Evolutionary conservation across 805 yeast species (phyloP).

Genomic region (Wickerhamomyces rabaulensis): DNA sequence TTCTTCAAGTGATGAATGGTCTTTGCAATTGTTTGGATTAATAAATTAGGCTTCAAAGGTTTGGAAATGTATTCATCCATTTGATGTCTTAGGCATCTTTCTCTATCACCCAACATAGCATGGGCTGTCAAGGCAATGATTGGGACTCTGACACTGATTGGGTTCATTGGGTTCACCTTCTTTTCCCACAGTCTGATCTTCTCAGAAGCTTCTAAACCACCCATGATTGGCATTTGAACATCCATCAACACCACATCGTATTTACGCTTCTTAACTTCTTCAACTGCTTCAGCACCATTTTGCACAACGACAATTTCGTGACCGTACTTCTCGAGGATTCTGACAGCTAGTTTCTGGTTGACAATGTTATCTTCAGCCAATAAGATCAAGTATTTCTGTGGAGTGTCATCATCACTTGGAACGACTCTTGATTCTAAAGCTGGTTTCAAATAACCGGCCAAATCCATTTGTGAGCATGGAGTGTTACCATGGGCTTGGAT

Average conservation of each 20-base stretch:
- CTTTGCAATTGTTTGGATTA: constrained; percentile 80
- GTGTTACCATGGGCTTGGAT: constrained; percentile 86
- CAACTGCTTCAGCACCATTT: constrained; percentile 78
- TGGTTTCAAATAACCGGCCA: constrained; percentile 79
- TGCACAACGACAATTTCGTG: constrained; percentile 82
- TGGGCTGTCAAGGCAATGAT: constrained; percentile 89
- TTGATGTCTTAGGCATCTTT: constrained; percentile 78
- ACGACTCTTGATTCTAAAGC: constrained; percentile 81
- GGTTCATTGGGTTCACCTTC: constrained; percentile 66
- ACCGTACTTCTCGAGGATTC: constrained; percentile 80
- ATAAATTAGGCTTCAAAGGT: constrained; percentile 77
- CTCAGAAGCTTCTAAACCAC: constrained; percentile 89
- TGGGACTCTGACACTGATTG: constrained; percentile 71
- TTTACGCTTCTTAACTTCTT: constrained; percentile 59
- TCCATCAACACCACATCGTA: constrained; percentile 88
- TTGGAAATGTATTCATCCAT: constrained; percentile 91
- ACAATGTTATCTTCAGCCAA: constrained; percentile 86
- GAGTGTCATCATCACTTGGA: constrained; percentile 74
- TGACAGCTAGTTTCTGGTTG: constrained; percentile 81
- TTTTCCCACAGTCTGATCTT: constrained; percentile 85
- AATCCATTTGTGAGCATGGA: constrained; percentile 76
- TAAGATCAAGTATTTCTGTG: constrained; percentile 65
- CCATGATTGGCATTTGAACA: constrained; percentile 95
- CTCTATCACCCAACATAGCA: constrained; percentile 92
- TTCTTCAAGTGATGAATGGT: constrained; percentile 70